Evolutionary conservation across 345 rosid species (phyloP).

Genomic region (Hibiscus tridactylites): DNA sequence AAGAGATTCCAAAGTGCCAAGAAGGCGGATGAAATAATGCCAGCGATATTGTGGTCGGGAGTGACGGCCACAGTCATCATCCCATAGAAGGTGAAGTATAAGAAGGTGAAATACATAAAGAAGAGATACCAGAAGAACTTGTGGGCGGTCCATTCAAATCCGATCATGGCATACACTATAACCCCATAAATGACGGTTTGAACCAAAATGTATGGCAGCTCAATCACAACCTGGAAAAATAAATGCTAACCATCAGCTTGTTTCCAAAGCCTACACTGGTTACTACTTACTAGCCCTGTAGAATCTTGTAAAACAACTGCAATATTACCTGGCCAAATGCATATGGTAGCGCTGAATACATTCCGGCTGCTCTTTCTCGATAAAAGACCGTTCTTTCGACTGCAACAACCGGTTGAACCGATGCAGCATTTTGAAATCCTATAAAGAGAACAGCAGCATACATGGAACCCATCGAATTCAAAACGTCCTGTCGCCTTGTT

Average conservation of each 20-base stretch:
- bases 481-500: slow-evolving; percentile 39
- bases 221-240: slow-evolving; percentile 38
- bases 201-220: slow-evolving; percentile 38
- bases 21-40: slow-evolving; percentile 36
- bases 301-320: background rate
- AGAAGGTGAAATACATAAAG: slow-evolving; percentile 47
- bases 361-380: slow-evolving; percentile 59
- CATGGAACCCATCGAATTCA: slow-evolving; percentile 66
- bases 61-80: slow-evolving; percentile 61
- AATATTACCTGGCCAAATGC: slow-evolving; percentile 52
- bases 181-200: slow-evolving; percentile 41
- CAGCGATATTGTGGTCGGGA: slow-evolving; percentile 45
- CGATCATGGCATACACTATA: slow-evolving; percentile 52
- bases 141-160: slow-evolving; percentile 37
- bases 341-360: slow-evolving; percentile 64
- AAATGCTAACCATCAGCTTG: background rate
- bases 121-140: slow-evolving; percentile 61
- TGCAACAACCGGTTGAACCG: slow-evolving; percentile 54
- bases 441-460: slow-evolving; percentile 49
- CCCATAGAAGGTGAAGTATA: slow-evolving; percentile 54
- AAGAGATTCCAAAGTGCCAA: slow-evolving; percentile 48
- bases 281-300: background rate
- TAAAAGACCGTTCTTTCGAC: slow-evolving; percentile 63
- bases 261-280: background rate
- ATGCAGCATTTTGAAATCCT: slow-evolving; percentile 42